Evolutionary conservation across 345 rosid genomes (phyloP).

Genomic region (Ricinus communis): DNA sequence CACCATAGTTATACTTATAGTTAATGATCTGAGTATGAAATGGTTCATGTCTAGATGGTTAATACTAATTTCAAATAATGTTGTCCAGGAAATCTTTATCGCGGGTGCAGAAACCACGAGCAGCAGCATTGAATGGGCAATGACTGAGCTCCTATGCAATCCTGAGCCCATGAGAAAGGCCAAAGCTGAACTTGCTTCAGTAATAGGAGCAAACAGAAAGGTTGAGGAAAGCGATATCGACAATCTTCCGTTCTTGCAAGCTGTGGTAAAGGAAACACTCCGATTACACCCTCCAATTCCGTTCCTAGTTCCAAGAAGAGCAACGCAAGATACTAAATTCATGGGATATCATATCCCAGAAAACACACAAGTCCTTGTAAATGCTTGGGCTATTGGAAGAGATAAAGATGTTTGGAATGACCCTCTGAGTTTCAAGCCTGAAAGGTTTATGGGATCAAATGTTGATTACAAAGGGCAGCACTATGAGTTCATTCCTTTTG

Average conservation of each 20-base stretch:
- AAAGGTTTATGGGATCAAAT: conserved; percentile 41
- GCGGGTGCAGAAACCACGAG: conserved; percentile 66
- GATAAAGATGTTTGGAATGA: conserved; percentile 53
- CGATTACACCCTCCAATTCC: conserved; percentile 63
- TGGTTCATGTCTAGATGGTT: too few relatives aligned
- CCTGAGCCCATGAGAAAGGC: conserved; percentile 44
- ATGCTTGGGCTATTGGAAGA: conserved; percentile 51
- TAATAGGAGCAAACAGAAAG: conserved; percentile 40
- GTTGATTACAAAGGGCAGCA: conserved; percentile 46
- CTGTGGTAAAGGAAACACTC: conserved; percentile 50
- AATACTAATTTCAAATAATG: too few relatives aligned
- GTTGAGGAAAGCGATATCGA: conserved; percentile 54
- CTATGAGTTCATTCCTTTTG: conserved; percentile 45
- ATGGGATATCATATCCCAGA: conserved; percentile 53
- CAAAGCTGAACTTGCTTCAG: conserved; percentile 46
- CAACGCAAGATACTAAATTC: conserved; percentile 43
- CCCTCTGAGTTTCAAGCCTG: conserved; percentile 35
- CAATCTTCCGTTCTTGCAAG: conserved; percentile 52
- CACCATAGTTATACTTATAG: too few relatives aligned
- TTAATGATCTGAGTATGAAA: too few relatives aligned
- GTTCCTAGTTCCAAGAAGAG: conserved; percentile 50
- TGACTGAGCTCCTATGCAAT: conserved; percentile 56
- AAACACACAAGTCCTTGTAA: conserved; percentile 49
- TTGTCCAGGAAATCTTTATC: conserved; percentile 54
- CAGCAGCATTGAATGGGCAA: conserved; percentile 65